Conservation (phyloP, 2,329 filamentous ascomycete genomes). For the Calonectria hawksworthii region DNA sequence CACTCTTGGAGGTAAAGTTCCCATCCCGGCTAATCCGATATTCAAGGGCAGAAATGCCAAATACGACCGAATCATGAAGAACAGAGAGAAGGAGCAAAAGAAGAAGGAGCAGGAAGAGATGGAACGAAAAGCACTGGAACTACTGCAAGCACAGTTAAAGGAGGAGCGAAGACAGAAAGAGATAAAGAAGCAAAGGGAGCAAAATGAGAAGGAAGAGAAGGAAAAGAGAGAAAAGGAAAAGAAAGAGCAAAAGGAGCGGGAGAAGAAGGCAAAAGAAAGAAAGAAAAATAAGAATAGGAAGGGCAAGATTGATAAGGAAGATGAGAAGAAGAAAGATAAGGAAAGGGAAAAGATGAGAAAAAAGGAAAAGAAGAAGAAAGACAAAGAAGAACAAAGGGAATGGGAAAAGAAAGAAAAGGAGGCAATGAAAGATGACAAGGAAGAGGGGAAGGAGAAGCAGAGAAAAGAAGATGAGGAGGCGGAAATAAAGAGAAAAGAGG, state of each 20-base stretch:
- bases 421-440: neutral
- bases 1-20: constrained; percentile 17
- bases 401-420: neutral
- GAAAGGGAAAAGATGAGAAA: neutral
- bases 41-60: neutral
- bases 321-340: neutral
- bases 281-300: neutral
- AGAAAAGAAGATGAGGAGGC: neutral
- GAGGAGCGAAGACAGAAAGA: neutral
- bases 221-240: neutral
- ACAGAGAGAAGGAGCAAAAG: neutral
- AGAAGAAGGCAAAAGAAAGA: neutral
- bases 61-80: neutral
- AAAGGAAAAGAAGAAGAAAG: neutral
- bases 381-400: neutral
- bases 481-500: too few relatives aligned
- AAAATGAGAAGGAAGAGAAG: neutral
- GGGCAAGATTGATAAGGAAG: neutral
- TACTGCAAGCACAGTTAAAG: neutral
- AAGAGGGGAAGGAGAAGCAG: neutral
- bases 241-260: neutral
- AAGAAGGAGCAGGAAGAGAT: neutral
- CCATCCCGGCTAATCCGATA: neutral
- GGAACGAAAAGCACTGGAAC: neutral
- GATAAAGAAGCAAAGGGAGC: neutral